Conservation (phyloP, 73 alveolate genomes). For the Stentor coeruleus region DNA sequence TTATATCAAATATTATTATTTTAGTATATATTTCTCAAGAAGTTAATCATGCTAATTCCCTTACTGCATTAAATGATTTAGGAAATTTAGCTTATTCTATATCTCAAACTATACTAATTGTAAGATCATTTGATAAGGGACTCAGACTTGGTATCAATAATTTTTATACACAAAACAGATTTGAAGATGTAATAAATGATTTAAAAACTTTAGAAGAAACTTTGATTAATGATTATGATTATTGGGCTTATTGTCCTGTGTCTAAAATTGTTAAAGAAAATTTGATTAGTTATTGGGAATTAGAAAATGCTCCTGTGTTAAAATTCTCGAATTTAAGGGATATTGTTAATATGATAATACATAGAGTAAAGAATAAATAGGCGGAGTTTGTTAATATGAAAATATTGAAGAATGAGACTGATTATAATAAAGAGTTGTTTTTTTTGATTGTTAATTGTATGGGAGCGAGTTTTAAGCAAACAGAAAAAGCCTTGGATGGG, state of each 20-base stretch:
- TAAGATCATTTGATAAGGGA: background rate
- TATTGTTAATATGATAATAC: too few relatives aligned
- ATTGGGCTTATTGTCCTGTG: background rate
- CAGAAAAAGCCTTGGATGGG: too few relatives aligned
- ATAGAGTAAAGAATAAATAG: too few relatives aligned
- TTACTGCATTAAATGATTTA: background rate
- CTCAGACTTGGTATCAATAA: background rate
- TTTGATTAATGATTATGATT: background rate
- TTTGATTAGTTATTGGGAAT: background rate
- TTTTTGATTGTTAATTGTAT: too few relatives aligned
- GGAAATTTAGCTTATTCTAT: background rate
- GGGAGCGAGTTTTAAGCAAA: too few relatives aligned
- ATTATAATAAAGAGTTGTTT: too few relatives aligned
- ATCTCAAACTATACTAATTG: background rate
- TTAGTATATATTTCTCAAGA: background rate
- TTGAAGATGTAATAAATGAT: background rate
- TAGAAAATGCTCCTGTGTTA: too few relatives aligned
- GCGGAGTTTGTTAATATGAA: too few relatives aligned
- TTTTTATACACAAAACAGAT: background rate
- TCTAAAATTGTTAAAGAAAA: background rate
- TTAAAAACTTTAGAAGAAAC: background rate
- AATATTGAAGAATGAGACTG: too few relatives aligned
- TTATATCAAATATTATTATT: background rate
- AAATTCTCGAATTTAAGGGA: too few relatives aligned
- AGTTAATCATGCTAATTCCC: background rate